Base-by-base conservation (phyloP, 805 yeast species). In the Ogataea saltuana region DNA sequence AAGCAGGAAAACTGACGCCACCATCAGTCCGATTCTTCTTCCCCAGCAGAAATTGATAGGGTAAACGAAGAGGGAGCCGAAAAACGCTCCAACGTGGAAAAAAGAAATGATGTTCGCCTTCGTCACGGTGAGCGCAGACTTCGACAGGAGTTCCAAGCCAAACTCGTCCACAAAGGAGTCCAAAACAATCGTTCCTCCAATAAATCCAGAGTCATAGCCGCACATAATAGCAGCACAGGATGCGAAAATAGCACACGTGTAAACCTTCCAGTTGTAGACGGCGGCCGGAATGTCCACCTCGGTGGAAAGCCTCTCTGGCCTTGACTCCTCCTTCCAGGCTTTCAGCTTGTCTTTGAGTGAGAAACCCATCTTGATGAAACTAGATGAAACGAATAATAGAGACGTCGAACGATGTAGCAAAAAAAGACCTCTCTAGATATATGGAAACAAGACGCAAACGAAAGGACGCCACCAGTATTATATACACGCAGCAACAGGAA, bases 171-270 rank as follows among this genome's bases (percentile, higher is more conserved):
- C 28, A 19, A 43, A 43, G 4, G 42, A 15, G 21, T 43, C 40
- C 10, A 43, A 17, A 33, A 43, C 46, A 10, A 43, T 38, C 10
- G 46, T 43, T 27, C 42, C 46, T 18, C 46, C 40, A n/a, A 43
- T 43, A 15, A 43, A 43, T 21, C 46, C 46, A 9, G 46, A 43
- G 36, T 43, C 46, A 38, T 43, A 43, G 18, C 46, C 46, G 20
- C 42, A 38, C 22, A 43, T 22, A 6, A 43, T 41, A 6, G 46
- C 46, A 20, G 46, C 46, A 31, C 42, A 43, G 9, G 46, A 38
- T 7, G 46, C 46, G 19, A 43, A 39, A 17, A 43, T 43, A 7
- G 46, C 46, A 21, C 46, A 43, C 27, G 32, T 20, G 33, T 43
- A 43, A 2, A 43, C 17, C 25, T 41, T 30, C 28, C 33, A 33